These are phyloP conservation scores for Geopyxis carbonaria DNA, from an alignment of 495 filamentous ascomycete genomes.

Conservation along the genomic window DNA sequence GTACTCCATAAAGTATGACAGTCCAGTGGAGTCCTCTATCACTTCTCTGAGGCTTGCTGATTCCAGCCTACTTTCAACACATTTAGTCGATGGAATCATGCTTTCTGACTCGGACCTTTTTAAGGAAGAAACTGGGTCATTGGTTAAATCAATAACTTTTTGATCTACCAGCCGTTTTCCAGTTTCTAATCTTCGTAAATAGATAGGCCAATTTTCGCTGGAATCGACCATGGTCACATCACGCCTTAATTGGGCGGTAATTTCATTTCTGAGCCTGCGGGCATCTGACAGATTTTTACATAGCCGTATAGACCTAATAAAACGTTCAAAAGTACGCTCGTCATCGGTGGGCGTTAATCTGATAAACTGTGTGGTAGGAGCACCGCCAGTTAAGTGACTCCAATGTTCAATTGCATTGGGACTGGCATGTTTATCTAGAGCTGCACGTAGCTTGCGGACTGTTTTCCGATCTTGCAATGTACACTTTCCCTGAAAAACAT, in stretches of 20 bases:
- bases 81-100: constrained; percentile 33
- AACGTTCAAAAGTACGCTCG: constrained; percentile 85
- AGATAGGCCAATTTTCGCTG: constrained; percentile 53
- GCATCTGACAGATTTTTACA: constrained; percentile 90
- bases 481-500: constrained; percentile 42
- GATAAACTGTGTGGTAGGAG: constrained; percentile 13
- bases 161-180: constrained; percentile 83
- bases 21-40: constrained; percentile 67
- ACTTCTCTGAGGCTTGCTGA: constrained; percentile 63
- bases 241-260: constrained; percentile 79
- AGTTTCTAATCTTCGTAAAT: constrained; percentile 73
- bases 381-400: background rate
- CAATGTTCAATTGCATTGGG: constrained; percentile 27
- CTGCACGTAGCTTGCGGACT: constrained; percentile 81
- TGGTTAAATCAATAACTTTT: constrained; percentile 65
- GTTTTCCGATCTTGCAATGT: constrained; percentile 92
- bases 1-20: constrained; percentile 99
- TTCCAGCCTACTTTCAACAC: constrained; percentile 39
- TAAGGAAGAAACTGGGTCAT: constrained; percentile 33
- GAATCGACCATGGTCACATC: constrained; percentile 53
- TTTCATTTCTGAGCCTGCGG: constrained; percentile 72
- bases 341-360: constrained; percentile 46
- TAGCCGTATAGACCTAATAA: constrained; percentile 75
- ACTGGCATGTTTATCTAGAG: constrained; percentile 87
- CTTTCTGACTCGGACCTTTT: constrained; percentile 22